A percentile compares a stretch with the other conserved stretches of the same genome.
Conservation (phyloP, 2,329 filamentous ascomycete genomes). For the Aspergillus pseudoglaucus region DNA sequence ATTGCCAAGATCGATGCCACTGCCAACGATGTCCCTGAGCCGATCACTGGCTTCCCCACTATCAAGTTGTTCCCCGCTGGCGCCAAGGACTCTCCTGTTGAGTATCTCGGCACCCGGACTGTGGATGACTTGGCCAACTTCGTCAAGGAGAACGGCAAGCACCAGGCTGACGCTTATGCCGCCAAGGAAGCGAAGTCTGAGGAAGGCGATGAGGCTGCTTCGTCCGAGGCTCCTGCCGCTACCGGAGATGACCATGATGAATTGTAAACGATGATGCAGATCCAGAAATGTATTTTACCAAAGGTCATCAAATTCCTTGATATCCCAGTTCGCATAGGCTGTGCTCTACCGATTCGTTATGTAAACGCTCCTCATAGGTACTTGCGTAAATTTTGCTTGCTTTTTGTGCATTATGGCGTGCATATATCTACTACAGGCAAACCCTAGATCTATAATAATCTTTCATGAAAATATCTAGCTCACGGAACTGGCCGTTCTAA, state of each 20-base stretch:
- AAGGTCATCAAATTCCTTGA: not conserved
- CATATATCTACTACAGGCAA: too few species aligned
- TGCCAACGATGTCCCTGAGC: constrained; percentile 90
- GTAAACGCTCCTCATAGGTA: too few species aligned
- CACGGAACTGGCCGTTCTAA: too few species aligned
- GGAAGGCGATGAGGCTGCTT: constrained; percentile 29
- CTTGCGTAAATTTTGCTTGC: too few species aligned
- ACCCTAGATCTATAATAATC: too few species aligned
- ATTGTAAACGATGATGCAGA: constrained; percentile 23
- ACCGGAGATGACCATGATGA: constrained; percentile 33
- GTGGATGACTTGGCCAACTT: constrained; percentile 88
- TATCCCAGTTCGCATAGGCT: not conserved
- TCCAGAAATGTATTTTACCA: constrained; percentile 1
- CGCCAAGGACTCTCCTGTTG: constrained; percentile 74
- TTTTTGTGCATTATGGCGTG: too few species aligned
- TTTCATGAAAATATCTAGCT: too few species aligned
- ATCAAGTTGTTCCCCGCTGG: constrained; percentile 97
- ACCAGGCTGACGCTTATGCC: constrained; percentile 64
- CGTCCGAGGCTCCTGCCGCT: constrained; percentile 17
- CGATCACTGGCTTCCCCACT: constrained; percentile 96
- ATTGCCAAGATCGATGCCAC: constrained; percentile 94
- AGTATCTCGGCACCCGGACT: constrained; percentile 81
- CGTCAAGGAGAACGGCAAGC: constrained; percentile 89
- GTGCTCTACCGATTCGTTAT: too few species aligned
- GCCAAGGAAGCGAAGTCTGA: constrained; percentile 52